A percentile compares a stretch with the other conserved stretches of the same genome.
These are phyloP conservation scores for Penicillium coprophilum DNA, from an alignment of 495 filamentous ascomycete species.

Conservation along the genomic window DNA sequence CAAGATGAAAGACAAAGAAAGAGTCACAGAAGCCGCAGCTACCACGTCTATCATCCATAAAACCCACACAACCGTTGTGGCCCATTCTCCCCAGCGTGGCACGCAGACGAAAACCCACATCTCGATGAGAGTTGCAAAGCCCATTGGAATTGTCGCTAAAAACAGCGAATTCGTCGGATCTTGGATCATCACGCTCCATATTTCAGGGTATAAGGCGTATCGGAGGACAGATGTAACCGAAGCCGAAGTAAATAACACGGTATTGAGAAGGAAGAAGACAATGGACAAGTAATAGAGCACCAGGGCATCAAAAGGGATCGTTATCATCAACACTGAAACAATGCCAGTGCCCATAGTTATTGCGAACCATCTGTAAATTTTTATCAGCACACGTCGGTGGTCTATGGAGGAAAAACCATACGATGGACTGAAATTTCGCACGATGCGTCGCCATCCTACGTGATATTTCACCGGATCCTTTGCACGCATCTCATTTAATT, in stretches of 20 bases:
- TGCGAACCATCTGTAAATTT: conserved; percentile 40
- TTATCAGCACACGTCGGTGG: background rate
- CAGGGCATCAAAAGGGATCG: conserved; percentile 37
- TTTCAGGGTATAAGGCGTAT: conserved; percentile 47
- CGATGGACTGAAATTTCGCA: conserved; percentile 52
- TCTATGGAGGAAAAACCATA: conserved; percentile 19
- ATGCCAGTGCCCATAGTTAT: conserved; percentile 54
- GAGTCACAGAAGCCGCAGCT: conserved; percentile 37
- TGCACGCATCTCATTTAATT: background rate
- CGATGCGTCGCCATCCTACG: conserved; percentile 43
- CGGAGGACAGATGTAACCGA: conserved; percentile 41
- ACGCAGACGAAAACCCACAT: conserved; percentile 48
- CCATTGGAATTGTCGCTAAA: conserved; percentile 49
- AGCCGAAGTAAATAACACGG: conserved; percentile 40
- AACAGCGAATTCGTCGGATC: conserved; percentile 49
- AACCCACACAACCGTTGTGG: conserved; percentile 38
- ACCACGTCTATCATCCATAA: conserved; percentile 50
- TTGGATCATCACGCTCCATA: conserved; percentile 47
- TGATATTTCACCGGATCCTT: conserved; percentile 24
- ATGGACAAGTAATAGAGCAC: conserved; percentile 43
- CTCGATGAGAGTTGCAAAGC: conserved; percentile 52
- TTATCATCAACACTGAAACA: conserved; percentile 44
- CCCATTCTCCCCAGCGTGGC: conserved; percentile 41
- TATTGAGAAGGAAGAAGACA: conserved; percentile 47
- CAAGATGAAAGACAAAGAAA: conserved; percentile 46